These are phyloP conservation scores for Plasmodium gaboni DNA, from an alignment of 169 alveolate species.

Conservation along the genomic window DNA sequence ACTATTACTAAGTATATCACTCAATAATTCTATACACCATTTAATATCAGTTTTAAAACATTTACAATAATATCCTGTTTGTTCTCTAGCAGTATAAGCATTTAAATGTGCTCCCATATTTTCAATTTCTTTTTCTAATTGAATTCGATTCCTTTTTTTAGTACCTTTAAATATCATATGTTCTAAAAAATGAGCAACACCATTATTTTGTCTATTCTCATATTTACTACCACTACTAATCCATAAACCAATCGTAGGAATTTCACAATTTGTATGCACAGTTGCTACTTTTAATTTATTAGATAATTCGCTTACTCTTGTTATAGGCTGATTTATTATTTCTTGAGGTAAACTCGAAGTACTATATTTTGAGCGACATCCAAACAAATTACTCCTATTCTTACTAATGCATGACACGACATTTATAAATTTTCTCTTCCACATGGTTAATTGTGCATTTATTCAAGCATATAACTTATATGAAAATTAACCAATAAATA, in stretches of 20 bases:
- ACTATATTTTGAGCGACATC: conserved; percentile 1
- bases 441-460: neutral
- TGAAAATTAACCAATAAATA: too few relatives aligned
- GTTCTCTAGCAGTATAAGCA: conserved; percentile 98
- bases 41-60: conserved; percentile 89
- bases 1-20: conserved; percentile 94
- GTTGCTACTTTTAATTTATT: conserved; percentile 94
- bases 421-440: neutral
- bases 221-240: conserved; percentile 96
- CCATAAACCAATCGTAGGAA: conserved; percentile 95
- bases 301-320: conserved; percentile 65
- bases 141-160: conserved; percentile 89
- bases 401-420: neutral
- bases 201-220: conserved; percentile 94
- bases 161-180: conserved; percentile 98
- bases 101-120: conserved; percentile 96
- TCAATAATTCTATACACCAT: conserved; percentile 92
- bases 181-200: conserved; percentile 98
- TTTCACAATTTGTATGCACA: conserved; percentile 83
- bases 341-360: conserved; percentile 20
- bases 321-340: conserved; percentile 46
- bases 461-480: too few relatives aligned
- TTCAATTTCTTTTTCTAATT: conserved; percentile 96
- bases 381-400: neutral
- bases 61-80: conserved; percentile 93